Base-by-base conservation (phyloP, 2,329 filamentous ascomycete genomes). In the Penicillium sumatraense region DNA sequence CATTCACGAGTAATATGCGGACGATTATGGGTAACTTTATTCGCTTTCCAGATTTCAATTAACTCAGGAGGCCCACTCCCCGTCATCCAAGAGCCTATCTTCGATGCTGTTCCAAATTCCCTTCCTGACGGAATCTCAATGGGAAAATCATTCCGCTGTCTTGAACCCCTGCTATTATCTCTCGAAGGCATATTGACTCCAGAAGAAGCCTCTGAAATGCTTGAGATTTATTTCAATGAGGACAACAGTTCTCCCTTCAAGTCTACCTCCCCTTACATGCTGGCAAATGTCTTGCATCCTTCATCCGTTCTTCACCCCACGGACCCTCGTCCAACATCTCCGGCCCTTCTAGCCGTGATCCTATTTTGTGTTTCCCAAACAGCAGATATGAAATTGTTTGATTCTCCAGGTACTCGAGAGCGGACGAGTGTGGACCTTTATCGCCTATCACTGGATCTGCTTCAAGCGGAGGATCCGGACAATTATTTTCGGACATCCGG, bases 311-410 rank as follows among this genome's bases (percentile, higher is more conserved):
- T 79, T 0, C 72, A 77, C 38, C 67, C 74, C 2, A 68, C 70
- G 0, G 72, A 72, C 16, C 78, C 78, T 1, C 72, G 80, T 21
- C 68, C 64, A 9, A 75, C 74, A 0, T 76, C 78, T 0, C 75
- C 79, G 1, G 78, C 80, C 1, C 66, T 82, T 4, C 64, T 82
- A 5, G 72, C 75, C 0, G 77, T 78, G 1, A 81, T 82, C 54
- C 68, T 83, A 0, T 83, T 79, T 75, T 78, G 75, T 41, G 74
- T 77, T 9, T 75, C 78, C 0, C 77, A 82, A 53, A 81, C 77
- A 10, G 78, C 79, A 1, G 78, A 81, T 47, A 76, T 78, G 46
- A 73, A 72, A 24, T 60, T 77, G 16, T 71, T 81, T 8, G 69
- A 77, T 18, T 68, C 76, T 0, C 77, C 74, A 7, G 76, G 76